A percentile compares a stretch with the other conserved stretches of the same genome.
These are phyloP conservation scores for Ceratobasidium sp. DNA, from an alignment of 1,284 basidiomycete species.

Conservation along the genomic window DNA sequence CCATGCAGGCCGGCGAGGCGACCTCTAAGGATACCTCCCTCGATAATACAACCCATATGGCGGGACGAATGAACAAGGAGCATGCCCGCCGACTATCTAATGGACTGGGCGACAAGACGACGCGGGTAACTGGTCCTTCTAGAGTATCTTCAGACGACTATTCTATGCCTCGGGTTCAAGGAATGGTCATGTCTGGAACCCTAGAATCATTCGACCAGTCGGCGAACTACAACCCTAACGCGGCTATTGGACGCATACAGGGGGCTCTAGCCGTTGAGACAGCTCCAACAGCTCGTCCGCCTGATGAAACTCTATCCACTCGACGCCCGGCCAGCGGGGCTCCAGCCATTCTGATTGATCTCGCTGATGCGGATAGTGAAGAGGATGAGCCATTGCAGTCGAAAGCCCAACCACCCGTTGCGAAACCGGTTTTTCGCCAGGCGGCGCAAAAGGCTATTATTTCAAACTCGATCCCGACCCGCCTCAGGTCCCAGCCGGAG, in stretches of 20 bases:
- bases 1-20: neutral
- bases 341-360: neutral
- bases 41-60: neutral
- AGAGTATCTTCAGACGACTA: neutral
- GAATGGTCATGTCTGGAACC: neutral
- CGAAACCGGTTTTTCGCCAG: slow-evolving; percentile 3
- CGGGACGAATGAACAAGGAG: neutral
- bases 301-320: neutral
- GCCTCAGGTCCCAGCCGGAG: neutral
- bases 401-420: neutral
- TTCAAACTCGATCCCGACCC: neutral
- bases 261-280: neutral
- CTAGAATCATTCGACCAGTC: neutral
- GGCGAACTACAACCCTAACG: neutral
- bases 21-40: no score
- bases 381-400: neutral
- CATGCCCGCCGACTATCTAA: neutral
- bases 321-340: neutral
- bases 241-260: neutral
- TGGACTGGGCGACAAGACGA: no score
- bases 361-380: neutral
- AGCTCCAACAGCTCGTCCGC: neutral
- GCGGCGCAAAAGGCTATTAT: neutral
- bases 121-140: neutral
- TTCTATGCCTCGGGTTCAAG: neutral